phyloP scores from a whole-genome alignment of 2,329 filamentous ascomycete genomes.

The Cercospora nicotianae region DNA sequence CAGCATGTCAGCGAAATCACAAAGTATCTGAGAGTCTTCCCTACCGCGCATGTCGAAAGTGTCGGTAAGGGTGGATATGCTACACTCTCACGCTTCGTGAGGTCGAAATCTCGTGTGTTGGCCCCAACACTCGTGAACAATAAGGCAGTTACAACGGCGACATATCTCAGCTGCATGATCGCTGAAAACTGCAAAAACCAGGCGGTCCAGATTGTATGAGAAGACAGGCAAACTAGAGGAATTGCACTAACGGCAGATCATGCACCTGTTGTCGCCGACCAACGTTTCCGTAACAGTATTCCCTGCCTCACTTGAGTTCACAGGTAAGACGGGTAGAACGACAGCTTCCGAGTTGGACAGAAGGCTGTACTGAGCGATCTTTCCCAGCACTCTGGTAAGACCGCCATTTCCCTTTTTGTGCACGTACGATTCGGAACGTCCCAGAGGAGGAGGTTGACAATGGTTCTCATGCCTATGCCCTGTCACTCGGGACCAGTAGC shows the following conservation, averaged over 20 bases:
- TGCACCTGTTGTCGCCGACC: not conserved
- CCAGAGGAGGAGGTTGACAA: not conserved
- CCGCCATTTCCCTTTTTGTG: slow-evolving; percentile 2
- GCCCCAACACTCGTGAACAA: slow-evolving; percentile 1
- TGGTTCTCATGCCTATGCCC: not conserved
- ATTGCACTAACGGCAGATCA: not conserved
- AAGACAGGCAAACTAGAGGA: not conserved
- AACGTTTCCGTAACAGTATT: not conserved
- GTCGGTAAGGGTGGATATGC: slow-evolving; percentile 14
- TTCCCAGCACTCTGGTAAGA: not conserved
- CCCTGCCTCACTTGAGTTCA: not conserved
- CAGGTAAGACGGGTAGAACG: not conserved
- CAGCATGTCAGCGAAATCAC: not conserved
- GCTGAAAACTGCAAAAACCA: not conserved
- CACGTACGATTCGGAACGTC: not conserved
- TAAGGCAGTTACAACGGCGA: not conserved
- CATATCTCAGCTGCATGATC: slow-evolving; percentile 1
- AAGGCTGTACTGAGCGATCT: not conserved
- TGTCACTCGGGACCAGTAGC: not conserved
- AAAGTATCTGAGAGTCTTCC: not conserved
- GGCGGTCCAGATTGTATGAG: slow-evolving; percentile 9
- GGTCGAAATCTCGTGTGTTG: not conserved
- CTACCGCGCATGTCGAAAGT: slow-evolving; percentile 23
- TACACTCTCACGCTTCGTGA: not conserved
- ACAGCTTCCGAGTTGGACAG: slow-evolving; percentile 1